A percentile compares a stretch with the other conserved stretches of the same genome.
Conservation (phyloP, 257 asterid genomes). For the Nicotiana tomentosiformis region DNA sequence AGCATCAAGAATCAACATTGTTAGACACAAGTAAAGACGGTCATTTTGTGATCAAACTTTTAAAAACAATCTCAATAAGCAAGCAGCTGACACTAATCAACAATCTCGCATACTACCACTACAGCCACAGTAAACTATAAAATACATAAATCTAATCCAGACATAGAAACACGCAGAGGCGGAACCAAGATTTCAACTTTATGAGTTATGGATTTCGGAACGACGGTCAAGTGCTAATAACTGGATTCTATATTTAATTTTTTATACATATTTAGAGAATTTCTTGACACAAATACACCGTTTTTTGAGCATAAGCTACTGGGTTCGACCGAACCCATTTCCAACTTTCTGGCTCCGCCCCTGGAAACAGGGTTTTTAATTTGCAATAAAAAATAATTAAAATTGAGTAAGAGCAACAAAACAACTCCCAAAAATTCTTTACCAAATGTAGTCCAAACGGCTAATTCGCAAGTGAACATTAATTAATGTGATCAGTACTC, state of each 20-base stretch:
- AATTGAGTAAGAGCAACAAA: background rate
- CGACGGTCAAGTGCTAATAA: too few relatives aligned
- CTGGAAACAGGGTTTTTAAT: background rate
- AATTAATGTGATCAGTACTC: background rate
- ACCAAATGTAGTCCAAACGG: background rate
- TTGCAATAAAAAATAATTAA: background rate
- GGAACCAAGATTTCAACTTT: too few relatives aligned
- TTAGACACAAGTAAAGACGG: background rate
- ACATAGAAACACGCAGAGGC: too few relatives aligned
- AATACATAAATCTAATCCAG: too few relatives aligned
- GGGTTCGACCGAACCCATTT: too few relatives aligned
- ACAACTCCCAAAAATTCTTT: background rate
- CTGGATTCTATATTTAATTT: too few relatives aligned
- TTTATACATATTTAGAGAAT: too few relatives aligned
- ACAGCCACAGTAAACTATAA: background rate
- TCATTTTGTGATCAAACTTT: background rate
- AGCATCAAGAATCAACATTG: conserved; percentile 15
- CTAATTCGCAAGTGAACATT: background rate
- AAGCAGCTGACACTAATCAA: conserved; percentile 14
- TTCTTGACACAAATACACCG: too few relatives aligned
- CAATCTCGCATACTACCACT: conserved; percentile 1
- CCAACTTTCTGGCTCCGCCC: too few relatives aligned
- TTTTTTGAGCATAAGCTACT: too few relatives aligned
- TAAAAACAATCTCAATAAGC: background rate
- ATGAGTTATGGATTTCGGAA: too few relatives aligned